Evolutionary conservation across 2,329 filamentous ascomycete species (phyloP), one percentile per base, ranked within the genome.

Genomic region (Gyromitra esculenta): DNA sequence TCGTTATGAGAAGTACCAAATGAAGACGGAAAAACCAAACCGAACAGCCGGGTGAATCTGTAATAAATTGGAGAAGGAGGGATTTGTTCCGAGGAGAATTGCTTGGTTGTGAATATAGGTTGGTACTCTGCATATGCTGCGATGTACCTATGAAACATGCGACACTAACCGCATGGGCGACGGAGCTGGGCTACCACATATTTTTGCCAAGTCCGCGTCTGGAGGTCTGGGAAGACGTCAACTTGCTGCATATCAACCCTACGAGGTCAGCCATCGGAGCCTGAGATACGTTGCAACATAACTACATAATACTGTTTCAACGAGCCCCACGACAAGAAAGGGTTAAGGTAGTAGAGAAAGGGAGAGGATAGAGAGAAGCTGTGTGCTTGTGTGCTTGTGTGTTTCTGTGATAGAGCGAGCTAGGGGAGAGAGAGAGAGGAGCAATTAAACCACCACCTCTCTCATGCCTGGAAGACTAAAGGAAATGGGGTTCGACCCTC

Each of bases 381-480:
- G 11, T 15, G 43, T 15, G 25, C 4, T 4, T 31, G 43, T 45
- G 43, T 15, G 11, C 4, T 9, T 13, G 43, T 45, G 43, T 31
- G 25, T 31, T 4, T 31, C 0, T 31, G 25, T 31, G 25, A 31
- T 31, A 15, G 11, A 45, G 43, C 11, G 43, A 45, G 11, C 43
- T 13, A 9, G 15, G 15, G 15, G 43, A 45, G 9, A 15, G 3
- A 45, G 43, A 11, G 43, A 15, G 43, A 45, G 8, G 3, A 4
- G 5, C 43, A 45, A 13, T 45, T 45, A 15, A 45, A 13, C 43
- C 43, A 45, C 43, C 11, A 13, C 8, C 43, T 13, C 15, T 45
- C 18, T 43, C 35, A 76, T 76, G 74, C 74, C 74, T 1, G 74
- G 74, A 18, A 73, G 69, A 68, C 68, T 76, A 62, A 25, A 56